phyloP scores from a whole-genome alignment of 2,329 filamentous ascomycete species.

The Neofusicoccum cordaticola region DNA sequence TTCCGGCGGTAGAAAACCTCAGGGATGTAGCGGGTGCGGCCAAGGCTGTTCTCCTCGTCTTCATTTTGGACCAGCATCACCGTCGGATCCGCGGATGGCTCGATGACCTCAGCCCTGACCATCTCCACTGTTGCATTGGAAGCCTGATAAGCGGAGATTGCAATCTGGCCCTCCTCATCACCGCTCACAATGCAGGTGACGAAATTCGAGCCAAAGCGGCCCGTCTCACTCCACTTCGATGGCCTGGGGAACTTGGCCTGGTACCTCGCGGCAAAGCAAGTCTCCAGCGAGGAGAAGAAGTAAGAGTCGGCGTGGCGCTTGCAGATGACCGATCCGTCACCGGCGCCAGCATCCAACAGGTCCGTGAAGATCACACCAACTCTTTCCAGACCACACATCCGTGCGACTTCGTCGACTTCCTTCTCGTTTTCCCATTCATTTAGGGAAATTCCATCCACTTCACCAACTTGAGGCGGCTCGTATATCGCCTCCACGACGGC shows the following conservation, averaged over 20 bases:
- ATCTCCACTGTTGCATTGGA: conserved; percentile 96
- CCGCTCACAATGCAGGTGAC: conserved; percentile 96
- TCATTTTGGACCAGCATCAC: conserved; percentile 95
- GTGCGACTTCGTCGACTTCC: conserved; percentile 76
- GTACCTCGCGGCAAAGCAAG: conserved; percentile 81
- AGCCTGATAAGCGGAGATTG: conserved; percentile 88
- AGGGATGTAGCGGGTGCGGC: conserved; percentile 82
- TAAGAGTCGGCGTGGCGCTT: conserved; percentile 95
- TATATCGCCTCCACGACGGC: conserved; percentile 96
- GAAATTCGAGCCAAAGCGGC: conserved; percentile 91
- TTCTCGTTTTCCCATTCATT: conserved; percentile 82
- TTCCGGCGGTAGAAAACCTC: conserved; percentile 95
- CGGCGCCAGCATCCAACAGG: conserved; percentile 74
- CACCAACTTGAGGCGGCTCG: conserved; percentile 87
- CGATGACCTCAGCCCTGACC: conserved; percentile 90
- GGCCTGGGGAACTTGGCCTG: conserved; percentile 86
- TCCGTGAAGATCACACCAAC: conserved; percentile 96
- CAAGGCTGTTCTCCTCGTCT: conserved; percentile 72
- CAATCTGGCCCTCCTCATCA: conserved; percentile 83
- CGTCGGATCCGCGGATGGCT: conserved; percentile 87
- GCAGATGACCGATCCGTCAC: conserved; percentile 85
- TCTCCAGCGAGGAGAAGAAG: conserved; percentile 87
- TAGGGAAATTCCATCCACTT: conserved; percentile 82
- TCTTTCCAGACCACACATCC: conserved; percentile 78
- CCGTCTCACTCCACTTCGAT: conserved; percentile 96